Evolutionary conservation across 345 rosid species (phyloP).

Genomic region (Luvunga scandens): DNA sequence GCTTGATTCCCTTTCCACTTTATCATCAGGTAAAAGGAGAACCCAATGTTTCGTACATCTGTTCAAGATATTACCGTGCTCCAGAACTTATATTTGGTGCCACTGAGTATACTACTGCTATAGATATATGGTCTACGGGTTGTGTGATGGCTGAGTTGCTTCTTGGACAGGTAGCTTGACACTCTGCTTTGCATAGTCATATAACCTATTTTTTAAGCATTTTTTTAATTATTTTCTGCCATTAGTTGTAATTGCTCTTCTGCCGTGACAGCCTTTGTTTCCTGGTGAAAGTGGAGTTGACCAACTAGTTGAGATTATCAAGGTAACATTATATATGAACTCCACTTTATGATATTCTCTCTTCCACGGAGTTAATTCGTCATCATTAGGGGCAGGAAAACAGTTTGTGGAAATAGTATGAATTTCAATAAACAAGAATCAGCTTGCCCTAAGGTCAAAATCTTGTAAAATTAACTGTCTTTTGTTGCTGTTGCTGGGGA

Average conservation of each 20-base stretch:
- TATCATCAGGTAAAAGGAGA: conserved; percentile 76
- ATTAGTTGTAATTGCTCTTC: conserved; percentile 13
- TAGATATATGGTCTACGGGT: conserved; percentile 97
- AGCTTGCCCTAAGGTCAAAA: background rate
- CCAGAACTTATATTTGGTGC: conserved; percentile 98
- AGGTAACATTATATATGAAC: conserved; percentile 46
- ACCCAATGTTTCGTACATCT: conserved; percentile 90
- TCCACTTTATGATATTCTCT: background rate
- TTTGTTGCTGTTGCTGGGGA: background rate
- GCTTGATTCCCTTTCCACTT: conserved; percentile 17
- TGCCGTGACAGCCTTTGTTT: conserved; percentile 70
- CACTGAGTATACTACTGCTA: conserved; percentile 91
- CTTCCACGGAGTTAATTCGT: background rate
- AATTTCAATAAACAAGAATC: background rate
- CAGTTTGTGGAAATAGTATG: background rate
- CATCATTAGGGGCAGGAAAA: background rate
- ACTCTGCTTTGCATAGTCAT: background rate
- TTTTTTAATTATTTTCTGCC: background rate
- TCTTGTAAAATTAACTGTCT: background rate
- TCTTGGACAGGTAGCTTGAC: conserved; percentile 69
- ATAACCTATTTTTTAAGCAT: background rate
- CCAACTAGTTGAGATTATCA: conserved; percentile 93
- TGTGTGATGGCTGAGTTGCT: conserved; percentile 97
- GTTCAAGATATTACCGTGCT: conserved; percentile 94
- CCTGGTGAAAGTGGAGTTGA: conserved; percentile 99